phyloP scores from a whole-genome alignment of 2,329 filamentous ascomycete genomes.

The Diaporthe citri region DNA sequence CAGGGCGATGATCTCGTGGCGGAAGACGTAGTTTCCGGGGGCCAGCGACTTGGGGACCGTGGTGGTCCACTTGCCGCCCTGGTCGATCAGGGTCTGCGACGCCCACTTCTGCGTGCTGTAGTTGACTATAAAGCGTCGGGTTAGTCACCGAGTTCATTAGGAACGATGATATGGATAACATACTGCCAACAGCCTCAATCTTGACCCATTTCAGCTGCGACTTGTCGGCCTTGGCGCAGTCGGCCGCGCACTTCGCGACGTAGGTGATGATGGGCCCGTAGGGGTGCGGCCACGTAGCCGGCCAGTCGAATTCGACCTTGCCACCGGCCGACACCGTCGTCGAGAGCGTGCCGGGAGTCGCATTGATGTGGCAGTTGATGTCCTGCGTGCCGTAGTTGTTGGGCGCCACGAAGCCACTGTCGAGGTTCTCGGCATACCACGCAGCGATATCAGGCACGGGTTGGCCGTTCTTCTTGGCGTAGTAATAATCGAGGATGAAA shows the following conservation, averaged over 20 bases:
- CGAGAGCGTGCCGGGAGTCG: conserved; percentile 30
- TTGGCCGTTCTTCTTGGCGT: conserved; percentile 47
- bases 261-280: conserved; percentile 49
- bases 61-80: conserved; percentile 61
- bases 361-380: conserved; percentile 39
- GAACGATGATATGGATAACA: neutral
- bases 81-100: conserved; percentile 57
- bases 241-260: conserved; percentile 44
- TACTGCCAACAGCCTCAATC: conserved; percentile 50
- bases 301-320: conserved; percentile 44
- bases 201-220: conserved; percentile 52
- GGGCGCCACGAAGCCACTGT: conserved; percentile 39
- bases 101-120: conserved; percentile 49
- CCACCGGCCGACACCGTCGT: conserved; percentile 41
- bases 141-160: neutral
- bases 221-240: conserved; percentile 48
- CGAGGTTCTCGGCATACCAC: conserved; percentile 50
- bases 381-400: conserved; percentile 36
- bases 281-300: conserved; percentile 48
- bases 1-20: conserved; percentile 63
- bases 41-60: conserved; percentile 51
- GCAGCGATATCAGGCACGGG: conserved; percentile 42
- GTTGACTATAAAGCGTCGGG: neutral
- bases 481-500: conserved; percentile 51
- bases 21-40: conserved; percentile 59